Percentiles rank a stretch among this genome's conserved stretches.
phyloP scores from a whole-genome alignment of 345 rosid species.

The Xanthoceras sorbifolium region DNA sequence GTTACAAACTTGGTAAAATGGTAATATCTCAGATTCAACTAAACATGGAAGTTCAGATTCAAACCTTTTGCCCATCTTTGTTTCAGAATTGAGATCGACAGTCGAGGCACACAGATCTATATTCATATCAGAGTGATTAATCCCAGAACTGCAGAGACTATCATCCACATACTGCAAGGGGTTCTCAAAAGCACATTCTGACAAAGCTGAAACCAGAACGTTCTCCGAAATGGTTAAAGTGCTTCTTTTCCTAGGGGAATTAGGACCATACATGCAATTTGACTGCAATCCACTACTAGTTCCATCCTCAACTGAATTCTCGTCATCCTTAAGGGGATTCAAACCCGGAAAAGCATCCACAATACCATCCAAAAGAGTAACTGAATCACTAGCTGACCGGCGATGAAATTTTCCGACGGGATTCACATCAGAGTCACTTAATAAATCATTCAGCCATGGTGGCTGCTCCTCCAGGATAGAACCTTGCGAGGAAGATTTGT shows the following conservation, averaged over 20 bases:
- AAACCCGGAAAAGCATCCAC: slow-evolving; percentile 42
- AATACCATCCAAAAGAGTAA: slow-evolving; percentile 55
- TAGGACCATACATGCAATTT: slow-evolving; percentile 72
- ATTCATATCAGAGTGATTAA: slow-evolving; percentile 21
- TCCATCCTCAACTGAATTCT: slow-evolving; percentile 32
- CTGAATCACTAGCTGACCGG: slow-evolving; percentile 77
- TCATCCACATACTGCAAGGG: slow-evolving; percentile 44
- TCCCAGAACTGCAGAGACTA: slow-evolving; percentile 40
- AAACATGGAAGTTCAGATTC: slow-evolving; percentile 22
- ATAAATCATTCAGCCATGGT: slow-evolving; percentile 66
- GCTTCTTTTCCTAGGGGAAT: slow-evolving; percentile 66
- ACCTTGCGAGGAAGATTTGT: slow-evolving; percentile 49
- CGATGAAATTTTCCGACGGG: slow-evolving; percentile 44
- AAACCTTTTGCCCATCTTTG: slow-evolving; percentile 54
- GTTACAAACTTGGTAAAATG: not conserved
- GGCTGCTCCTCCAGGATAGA: slow-evolving; percentile 58
- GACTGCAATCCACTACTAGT: slow-evolving; percentile 52
- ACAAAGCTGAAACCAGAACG: slow-evolving; percentile 63
- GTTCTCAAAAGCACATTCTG: slow-evolving; percentile 51
- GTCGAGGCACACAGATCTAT: slow-evolving; percentile 31
- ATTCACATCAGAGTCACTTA: slow-evolving; percentile 40
- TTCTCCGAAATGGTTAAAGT: slow-evolving; percentile 46
- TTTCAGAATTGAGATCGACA: slow-evolving; percentile 41
- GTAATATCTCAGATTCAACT: not conserved
- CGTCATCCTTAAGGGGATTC: slow-evolving; percentile 35